Percentiles rank a stretch among this genome's conserved stretches.
These are phyloP conservation scores for Acephala macrosclerotiorum DNA, from an alignment of 2,329 filamentous ascomycete species.

Conservation along the genomic window DNA sequence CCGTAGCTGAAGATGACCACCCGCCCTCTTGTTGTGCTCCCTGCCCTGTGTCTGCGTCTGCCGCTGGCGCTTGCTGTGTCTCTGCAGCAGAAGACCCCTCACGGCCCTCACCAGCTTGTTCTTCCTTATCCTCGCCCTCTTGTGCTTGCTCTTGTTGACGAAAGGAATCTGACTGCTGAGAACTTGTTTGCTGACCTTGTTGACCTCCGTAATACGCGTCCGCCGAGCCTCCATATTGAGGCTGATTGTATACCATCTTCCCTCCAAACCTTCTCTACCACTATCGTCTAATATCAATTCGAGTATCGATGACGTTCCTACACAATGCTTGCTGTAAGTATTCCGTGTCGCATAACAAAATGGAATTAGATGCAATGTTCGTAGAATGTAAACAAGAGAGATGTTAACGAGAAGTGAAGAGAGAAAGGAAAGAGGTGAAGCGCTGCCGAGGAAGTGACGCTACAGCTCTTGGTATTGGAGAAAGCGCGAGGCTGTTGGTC, in stretches of 20 bases:
- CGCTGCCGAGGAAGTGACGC: background rate
- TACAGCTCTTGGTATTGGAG: background rate
- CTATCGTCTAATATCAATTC: no score
- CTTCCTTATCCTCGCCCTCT: no score
- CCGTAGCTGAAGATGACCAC: no score
- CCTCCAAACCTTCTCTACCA: no score
- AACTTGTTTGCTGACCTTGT: constrained; percentile 28
- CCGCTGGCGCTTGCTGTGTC: no score
- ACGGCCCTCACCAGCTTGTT: no score
- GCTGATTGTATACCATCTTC: constrained; percentile 38
- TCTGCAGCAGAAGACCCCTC: no score
- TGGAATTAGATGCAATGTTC: background rate
- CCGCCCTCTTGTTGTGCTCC: no score
- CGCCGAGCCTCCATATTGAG: constrained; percentile 35
- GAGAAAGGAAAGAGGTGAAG: background rate
- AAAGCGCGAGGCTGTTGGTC: background rate
- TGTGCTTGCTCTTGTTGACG: constrained; percentile 3
- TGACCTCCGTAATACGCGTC: constrained; percentile 36
- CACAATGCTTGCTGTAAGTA: constrained; percentile 1
- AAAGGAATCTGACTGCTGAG: constrained; percentile 28
- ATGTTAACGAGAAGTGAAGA: background rate
- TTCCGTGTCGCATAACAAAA: background rate
- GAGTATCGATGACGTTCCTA: background rate
- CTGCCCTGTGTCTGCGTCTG: no score
- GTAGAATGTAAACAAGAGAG: constrained; percentile 3